Evolutionary conservation across 306 rosid genomes (phyloP), one percentile per base, ranked within the genome.

Genomic region (Quercus aquifolioides): DNA sequence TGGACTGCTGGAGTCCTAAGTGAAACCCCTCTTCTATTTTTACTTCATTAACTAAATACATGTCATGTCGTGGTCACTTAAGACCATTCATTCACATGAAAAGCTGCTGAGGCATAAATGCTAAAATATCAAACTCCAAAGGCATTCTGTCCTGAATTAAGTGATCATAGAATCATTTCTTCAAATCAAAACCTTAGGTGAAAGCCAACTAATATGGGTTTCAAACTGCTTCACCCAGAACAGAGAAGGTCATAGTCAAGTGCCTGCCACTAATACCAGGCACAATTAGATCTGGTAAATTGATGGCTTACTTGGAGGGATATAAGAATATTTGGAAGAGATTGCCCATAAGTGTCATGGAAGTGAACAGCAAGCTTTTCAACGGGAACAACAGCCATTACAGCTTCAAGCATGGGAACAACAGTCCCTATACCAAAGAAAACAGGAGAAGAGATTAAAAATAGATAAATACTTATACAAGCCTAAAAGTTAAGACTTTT

Each of bases 281-380:
- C 55, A 43, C 38, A 51, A 41, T 64, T 70, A 79, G 72, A 15
- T 70, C 28, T 26, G 30, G 64, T 58, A 38, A 41, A 41, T 56
- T 65, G 81, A 78, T 63, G 59, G 78, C 91, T 85, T 88, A 91
- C 98, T 86, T 93, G 98, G 78, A 93, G 97, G 76, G 98, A 91
- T 9, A 90, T 80, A 18, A 93, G 87, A 80, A 93, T 93, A 74
- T 93, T 93, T 69, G 94, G 80, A 80, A 93, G 93, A 72, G 97
- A 88, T 84, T 93, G 98, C 20, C 97, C 98, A 18, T 93, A 93
- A 73, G 97, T 93, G 90, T 93, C 98, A 77, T 93, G 98, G 89
- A 91, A 93, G 88, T 93, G 98, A 76, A 93, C 98, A 25, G 98
- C 97, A 73, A 93, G 88, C 83, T 84, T 91, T 51, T 90, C 94